Percentiles rank a stretch among this genome's conserved stretches.
Evolutionary conservation across 352 stramenopile genomes (phyloP).

Genomic region (Phytopythium ostracodes): DNA sequence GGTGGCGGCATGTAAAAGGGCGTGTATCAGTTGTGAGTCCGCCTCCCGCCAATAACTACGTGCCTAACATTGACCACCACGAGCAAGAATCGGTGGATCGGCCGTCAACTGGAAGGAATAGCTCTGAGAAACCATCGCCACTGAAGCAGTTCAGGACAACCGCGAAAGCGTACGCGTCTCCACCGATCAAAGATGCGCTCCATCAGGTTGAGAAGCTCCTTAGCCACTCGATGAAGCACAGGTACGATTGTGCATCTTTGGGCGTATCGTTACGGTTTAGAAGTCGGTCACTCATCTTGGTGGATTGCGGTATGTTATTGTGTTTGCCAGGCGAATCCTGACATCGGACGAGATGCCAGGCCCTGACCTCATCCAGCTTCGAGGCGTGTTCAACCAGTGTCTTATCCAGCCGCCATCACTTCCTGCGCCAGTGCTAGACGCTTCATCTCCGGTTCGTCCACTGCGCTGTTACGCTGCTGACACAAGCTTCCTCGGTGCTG

Average conservation of each 20-base stretch:
- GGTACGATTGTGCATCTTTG: not conserved
- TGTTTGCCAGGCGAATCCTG: not conserved
- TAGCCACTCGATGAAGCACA: not conserved
- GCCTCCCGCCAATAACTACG: not conserved
- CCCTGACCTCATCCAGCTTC: not conserved
- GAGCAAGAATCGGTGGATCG: not conserved
- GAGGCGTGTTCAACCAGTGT: constrained; percentile 1
- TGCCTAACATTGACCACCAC: not conserved
- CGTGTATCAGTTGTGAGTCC: not conserved
- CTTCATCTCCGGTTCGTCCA: not conserved
- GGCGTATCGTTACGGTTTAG: no score
- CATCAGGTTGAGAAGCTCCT: not conserved
- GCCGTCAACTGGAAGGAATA: not conserved
- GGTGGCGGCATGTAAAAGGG: not conserved
- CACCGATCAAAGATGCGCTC: not conserved
- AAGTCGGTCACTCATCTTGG: not conserved
- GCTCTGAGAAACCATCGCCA: not conserved
- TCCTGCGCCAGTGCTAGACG: not conserved
- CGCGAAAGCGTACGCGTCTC: not conserved
- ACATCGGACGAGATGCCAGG: not conserved
- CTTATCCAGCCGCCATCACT: not conserved
- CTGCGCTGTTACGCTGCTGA: not conserved
- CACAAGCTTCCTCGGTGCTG: not conserved
- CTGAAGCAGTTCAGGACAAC: not conserved
- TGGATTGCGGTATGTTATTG: not conserved